Base-by-base conservation (phyloP, 2,329 filamentous ascomycete genomes). In the Fusarium haematococcum region DNA sequence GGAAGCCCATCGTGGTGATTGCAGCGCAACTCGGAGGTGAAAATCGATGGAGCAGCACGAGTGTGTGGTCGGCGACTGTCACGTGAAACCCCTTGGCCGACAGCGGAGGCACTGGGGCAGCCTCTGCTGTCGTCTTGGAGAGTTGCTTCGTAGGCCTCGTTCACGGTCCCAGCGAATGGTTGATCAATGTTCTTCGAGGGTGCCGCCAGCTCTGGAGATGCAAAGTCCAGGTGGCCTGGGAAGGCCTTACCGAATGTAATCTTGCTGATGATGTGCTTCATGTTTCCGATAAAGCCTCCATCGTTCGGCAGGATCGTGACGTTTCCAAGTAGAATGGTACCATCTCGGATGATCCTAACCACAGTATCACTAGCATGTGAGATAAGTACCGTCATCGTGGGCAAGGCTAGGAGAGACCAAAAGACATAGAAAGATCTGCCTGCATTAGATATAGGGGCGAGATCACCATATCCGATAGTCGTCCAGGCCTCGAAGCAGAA, bases 361-460 rank as follows among this genome's bases (percentile, higher is more conserved):
- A 98, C 89, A 0, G 95, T 98, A 78, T 97, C 93, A 27, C 93
- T 94, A 69, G 97, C 93, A 75, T 95, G 93, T 14, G 91, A 93
- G 71, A 97, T 93, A 14, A 98, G 88, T 20, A 97, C 92, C 0
- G 95, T 97, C 89, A 95, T 95, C 3, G 93, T 95, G 0, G 95
- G 95, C 4, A 98, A 87, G 0, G 95, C 95, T 30, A 98, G 88
- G 1, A 98, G 82, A 18, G 92, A 94, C 95, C 95, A 98, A 65
- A 98, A 92, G n/a, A 98, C 94, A 78, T 97, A 98, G 81, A 98
- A 97, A 0, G 94, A 91, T 64, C 93, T 92, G 1, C 94, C 94
- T 0, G 92, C 88, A 73, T 95, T 95, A 2, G 92, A 94, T n/a
- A 91, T 86, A 0, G 95, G 95, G 2, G 91, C 91, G 6, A 93